Evolutionary conservation across 306 rosid species (phyloP).

Genomic region (Quercus berberidifolia): DNA sequence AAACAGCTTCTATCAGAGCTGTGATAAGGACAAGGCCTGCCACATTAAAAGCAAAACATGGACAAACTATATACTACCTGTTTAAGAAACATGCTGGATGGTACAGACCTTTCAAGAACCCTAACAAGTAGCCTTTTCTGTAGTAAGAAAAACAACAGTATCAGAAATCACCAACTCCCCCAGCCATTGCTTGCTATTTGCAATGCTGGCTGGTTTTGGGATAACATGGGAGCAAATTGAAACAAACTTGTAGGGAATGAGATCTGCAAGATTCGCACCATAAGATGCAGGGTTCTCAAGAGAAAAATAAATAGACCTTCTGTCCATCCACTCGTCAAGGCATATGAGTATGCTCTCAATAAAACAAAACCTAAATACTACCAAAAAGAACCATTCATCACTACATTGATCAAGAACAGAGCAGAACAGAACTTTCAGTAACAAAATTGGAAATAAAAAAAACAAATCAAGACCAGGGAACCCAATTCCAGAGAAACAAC

Average conservation of each 20-base stretch:
- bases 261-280: constrained; percentile 22
- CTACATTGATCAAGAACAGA: constrained; percentile 11
- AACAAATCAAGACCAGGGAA: not conserved
- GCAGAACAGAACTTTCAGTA: constrained; percentile 11
- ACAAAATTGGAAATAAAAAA: not conserved
- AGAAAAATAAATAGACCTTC: constrained; percentile 11
- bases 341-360: constrained; percentile 15
- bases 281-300: not conserved
- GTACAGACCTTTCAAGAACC: constrained; percentile 35
- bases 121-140: constrained; percentile 46
- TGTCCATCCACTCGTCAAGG: constrained; percentile 11
- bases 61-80: constrained; percentile 36
- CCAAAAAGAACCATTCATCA: constrained; percentile 18
- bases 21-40: not conserved
- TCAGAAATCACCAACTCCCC: constrained; percentile 39
- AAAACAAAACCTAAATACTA: constrained; percentile 21
- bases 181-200: constrained; percentile 18
- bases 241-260: constrained; percentile 17
- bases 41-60: constrained; percentile 9
- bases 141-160: constrained; percentile 44
- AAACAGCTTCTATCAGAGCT: constrained; percentile 33
- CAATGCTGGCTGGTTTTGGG: constrained; percentile 12
- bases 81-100: constrained; percentile 36
- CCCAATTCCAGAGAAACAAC: constrained; percentile 23
- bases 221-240: constrained; percentile 21